Evolutionary conservation across 2,329 filamentous ascomycete genomes (phyloP), one percentile per base, ranked within the genome.

Genomic region (Aschersonia sp.): DNA sequence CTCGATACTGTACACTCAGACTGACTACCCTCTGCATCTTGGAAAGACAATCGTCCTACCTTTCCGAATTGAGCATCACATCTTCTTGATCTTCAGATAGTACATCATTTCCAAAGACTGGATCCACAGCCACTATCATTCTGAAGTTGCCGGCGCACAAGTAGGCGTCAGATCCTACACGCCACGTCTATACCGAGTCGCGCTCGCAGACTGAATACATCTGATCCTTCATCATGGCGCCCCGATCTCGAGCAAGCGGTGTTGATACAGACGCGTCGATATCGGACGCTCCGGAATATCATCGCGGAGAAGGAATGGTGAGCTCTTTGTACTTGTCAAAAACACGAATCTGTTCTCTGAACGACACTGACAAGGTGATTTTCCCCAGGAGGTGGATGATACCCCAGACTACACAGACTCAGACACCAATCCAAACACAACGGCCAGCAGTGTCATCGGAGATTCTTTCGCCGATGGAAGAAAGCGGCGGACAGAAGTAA

Each of bases 401-500:
- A 82, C 79, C 6, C 77, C 78, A 44, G 79, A 82, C 56, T 81
- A 76, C 57, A 79, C 77, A 50, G 79, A 82, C 53, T 81, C 78
- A 8, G 79, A 83, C 56, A 81, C 78, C 14, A 81, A 82, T 52
- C 76, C 77, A 8, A 82, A 81, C 55, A 82, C 78, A 10, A 81
- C 78, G 45, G 87, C 85, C 47, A 95, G 87, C 69, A 96, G 89
- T 64, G 79, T 94, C 56, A 81, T 76, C 48, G 90, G 88, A 47
- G 90, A 96, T 56, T 67, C 69, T 42, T 60, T 72, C 42, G 68
- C 69, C 44, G 90, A 97, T 69, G 88, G 87, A 32, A 82, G 89
- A 46, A 94, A 85, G 70, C 81, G 83, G 60, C 81, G 90, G 57
- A 83, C 87, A 49, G 88, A 96, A 61, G 89, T 83, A 50, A 87